These are phyloP conservation scores for Linnemannia zychae DNA, from an alignment of 192 early-diverging fungal species.

Conservation along the genomic window DNA sequence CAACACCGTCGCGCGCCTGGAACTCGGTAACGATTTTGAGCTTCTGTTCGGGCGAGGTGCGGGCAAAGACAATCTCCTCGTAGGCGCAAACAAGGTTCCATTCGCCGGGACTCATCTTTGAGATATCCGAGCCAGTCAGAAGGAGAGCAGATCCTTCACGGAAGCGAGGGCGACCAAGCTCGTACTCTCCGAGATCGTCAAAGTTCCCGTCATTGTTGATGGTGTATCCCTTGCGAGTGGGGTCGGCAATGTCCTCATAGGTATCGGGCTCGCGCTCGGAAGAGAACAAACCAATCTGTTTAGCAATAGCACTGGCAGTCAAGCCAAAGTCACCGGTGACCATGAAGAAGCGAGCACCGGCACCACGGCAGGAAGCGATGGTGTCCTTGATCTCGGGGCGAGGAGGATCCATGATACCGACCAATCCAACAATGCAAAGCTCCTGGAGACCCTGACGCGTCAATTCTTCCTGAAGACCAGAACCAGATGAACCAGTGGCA, in stretches of 20 bases:
- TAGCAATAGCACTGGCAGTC: slow-evolving; percentile 87
- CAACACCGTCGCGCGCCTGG: slow-evolving; percentile 77
- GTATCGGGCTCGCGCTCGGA: slow-evolving; percentile 34
- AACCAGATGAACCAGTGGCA: neutral
- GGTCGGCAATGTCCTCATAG: slow-evolving; percentile 53
- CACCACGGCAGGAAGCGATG: slow-evolving; percentile 71
- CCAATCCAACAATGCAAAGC: slow-evolving; percentile 81
- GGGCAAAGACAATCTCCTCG: slow-evolving; percentile 88
- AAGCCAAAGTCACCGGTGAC: slow-evolving; percentile 86
- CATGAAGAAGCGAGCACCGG: slow-evolving; percentile 88
- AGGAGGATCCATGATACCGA: slow-evolving; percentile 89
- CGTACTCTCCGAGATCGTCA: slow-evolving; percentile 25
- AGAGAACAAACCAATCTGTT: slow-evolving; percentile 81
- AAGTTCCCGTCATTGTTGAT: slow-evolving; percentile 29
- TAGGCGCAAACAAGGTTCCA: slow-evolving; percentile 83
- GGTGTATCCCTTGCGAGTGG: slow-evolving; percentile 20
- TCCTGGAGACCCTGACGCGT: slow-evolving; percentile 56
- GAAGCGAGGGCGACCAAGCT: slow-evolving; percentile 37
- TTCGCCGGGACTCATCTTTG: slow-evolving; percentile 67
- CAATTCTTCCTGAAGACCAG: slow-evolving; percentile 32
- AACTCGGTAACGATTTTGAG: slow-evolving; percentile 74
- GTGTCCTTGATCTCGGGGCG: slow-evolving; percentile 78
- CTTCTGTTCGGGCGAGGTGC: slow-evolving; percentile 94
- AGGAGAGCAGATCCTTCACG: slow-evolving; percentile 60
- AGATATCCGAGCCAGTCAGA: slow-evolving; percentile 77